These are phyloP conservation scores for Leishmania tarentolae DNA, from an alignment of 208 protist genomes.

Conservation along the genomic window DNA sequence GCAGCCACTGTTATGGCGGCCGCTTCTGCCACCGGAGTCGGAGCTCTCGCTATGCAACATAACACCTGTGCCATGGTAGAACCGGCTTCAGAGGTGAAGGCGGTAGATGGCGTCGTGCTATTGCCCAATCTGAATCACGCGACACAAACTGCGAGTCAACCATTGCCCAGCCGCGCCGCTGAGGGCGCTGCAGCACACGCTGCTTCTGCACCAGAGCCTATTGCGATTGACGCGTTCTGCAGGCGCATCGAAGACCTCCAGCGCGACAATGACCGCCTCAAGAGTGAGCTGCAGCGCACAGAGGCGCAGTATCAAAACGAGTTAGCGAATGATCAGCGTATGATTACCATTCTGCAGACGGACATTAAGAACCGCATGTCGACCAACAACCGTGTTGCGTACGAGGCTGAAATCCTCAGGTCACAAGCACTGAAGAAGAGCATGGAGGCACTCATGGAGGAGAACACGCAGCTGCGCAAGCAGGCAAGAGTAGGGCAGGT, in stretches of 20 bases:
- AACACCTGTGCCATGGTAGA: background rate
- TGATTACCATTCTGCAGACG: slow-evolving; percentile 41
- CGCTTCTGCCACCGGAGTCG: background rate
- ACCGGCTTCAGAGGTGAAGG: background rate
- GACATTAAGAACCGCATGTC: slow-evolving; percentile 46
- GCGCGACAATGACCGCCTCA: slow-evolving; percentile 48
- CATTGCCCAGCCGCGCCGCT: background rate
- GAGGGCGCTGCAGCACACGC: background rate
- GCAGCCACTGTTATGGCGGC: background rate
- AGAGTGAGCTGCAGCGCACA: slow-evolving; percentile 45
- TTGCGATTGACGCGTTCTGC: slow-evolving; percentile 22
- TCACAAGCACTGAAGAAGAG: slow-evolving; percentile 39
- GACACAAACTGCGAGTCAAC: background rate
- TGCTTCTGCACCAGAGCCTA: slow-evolving; percentile 10
- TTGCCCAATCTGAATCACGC: background rate
- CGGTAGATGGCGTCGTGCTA: background rate
- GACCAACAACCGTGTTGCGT: slow-evolving; percentile 29
- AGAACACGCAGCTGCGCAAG: slow-evolving; percentile 30
- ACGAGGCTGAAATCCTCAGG: slow-evolving; percentile 46
- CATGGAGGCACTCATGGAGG: slow-evolving; percentile 34
- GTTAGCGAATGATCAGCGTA: slow-evolving; percentile 42
- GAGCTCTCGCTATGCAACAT: background rate
- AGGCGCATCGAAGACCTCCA: slow-evolving; percentile 42
- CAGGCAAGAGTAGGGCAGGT: slow-evolving; percentile 1
- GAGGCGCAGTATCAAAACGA: slow-evolving; percentile 34